Conservation (phyloP, 371 early-diverging fungal species). For the Rozella allomycis region DNA sequence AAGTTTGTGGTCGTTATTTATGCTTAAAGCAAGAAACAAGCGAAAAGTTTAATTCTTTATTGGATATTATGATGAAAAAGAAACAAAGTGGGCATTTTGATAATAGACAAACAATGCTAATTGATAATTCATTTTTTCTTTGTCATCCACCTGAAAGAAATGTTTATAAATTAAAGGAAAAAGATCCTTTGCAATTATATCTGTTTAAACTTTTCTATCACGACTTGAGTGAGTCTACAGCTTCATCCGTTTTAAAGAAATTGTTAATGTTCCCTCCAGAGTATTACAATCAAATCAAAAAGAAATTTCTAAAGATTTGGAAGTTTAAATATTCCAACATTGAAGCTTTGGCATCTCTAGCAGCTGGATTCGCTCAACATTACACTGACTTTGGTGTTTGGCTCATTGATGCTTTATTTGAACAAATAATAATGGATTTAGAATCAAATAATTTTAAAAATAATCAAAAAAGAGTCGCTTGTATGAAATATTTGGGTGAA, state of each 20-base stretch:
- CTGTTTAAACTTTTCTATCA: too few relatives aligned
- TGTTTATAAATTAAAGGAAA: conserved; percentile 10
- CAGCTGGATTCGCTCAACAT: conserved; percentile 45
- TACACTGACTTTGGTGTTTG: conserved; percentile 67
- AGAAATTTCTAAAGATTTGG: conserved; percentile 80
- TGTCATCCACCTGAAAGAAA: neutral
- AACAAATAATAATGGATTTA: conserved; percentile 65
- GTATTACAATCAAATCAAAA: too few relatives aligned
- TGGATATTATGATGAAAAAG: conserved; percentile 73
- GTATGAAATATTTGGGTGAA: conserved; percentile 65
- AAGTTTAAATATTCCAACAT: conserved; percentile 74
- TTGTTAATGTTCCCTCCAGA: too few relatives aligned
- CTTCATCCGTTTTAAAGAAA: too few relatives aligned
- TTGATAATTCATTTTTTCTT: conserved; percentile 50
- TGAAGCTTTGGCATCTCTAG: conserved; percentile 53
- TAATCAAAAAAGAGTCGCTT: conserved; percentile 67
- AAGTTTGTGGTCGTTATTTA: conserved; percentile 72
- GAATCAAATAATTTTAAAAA: conserved; percentile 71
- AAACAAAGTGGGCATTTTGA: conserved; percentile 60
- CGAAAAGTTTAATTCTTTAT: conserved; percentile 11
- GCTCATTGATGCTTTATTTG: conserved; percentile 62
- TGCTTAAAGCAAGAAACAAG: conserved; percentile 47
- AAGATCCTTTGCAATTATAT: too few relatives aligned
- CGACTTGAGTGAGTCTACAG: too few relatives aligned
- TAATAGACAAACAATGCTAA: conserved; percentile 53